phyloP scores from a whole-genome alignment of 345 rosid species.

The Populus alba region DNA sequence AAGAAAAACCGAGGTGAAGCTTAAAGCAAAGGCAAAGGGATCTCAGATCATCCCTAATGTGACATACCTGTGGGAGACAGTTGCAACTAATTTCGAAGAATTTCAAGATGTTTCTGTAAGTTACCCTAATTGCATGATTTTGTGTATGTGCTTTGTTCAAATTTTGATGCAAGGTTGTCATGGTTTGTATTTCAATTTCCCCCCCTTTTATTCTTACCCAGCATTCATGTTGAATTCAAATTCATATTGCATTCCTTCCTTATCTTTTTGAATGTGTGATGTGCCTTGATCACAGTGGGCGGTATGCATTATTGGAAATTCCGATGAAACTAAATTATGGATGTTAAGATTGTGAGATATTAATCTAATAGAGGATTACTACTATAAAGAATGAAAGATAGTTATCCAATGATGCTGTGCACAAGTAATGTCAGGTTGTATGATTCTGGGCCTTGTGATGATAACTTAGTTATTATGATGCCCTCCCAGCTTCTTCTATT shows the following conservation, averaged over 20 bases:
- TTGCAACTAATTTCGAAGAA: conserved; percentile 95
- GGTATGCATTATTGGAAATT: neutral
- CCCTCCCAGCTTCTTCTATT: neutral
- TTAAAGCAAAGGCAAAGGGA: conserved; percentile 71
- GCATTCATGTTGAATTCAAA: neutral
- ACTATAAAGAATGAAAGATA: neutral
- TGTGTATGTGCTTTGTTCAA: neutral
- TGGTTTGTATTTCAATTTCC: neutral
- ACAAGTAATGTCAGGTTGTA: neutral
- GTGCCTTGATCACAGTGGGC: neutral
- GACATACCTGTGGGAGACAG: conserved; percentile 93
- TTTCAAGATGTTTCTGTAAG: conserved; percentile 82
- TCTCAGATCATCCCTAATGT: conserved; percentile 64
- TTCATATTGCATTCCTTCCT: neutral
- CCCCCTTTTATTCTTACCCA: neutral
- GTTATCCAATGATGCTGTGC: neutral
- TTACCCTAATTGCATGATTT: conserved; percentile 11
- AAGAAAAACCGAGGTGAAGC: conserved; percentile 70
- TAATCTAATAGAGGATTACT: neutral
- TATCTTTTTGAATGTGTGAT: neutral
- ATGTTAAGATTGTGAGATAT: neutral
- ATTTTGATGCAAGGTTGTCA: neutral
- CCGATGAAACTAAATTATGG: neutral
- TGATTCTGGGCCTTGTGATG: neutral
- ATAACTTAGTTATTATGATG: neutral